These are phyloP conservation scores for Teratosphaeria destructans DNA, from an alignment of 2,329 filamentous ascomycete genomes.

Conservation along the genomic window DNA sequence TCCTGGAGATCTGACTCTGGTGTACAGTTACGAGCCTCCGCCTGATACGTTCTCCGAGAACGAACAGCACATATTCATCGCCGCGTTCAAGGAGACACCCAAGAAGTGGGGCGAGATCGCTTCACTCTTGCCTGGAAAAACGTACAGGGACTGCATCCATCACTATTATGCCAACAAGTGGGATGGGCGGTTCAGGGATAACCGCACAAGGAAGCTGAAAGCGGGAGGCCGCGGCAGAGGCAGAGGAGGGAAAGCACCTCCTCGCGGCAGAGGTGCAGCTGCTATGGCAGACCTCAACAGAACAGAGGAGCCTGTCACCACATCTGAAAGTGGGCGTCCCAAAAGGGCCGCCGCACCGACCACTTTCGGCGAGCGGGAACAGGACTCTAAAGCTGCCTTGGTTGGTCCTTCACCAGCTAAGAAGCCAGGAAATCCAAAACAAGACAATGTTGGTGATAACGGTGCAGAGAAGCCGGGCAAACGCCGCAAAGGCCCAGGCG, in stretches of 20 bases:
- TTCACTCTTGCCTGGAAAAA: slow-evolving; percentile 53
- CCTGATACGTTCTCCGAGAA: slow-evolving; percentile 64
- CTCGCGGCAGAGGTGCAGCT: slow-evolving; percentile 38
- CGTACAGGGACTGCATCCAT: slow-evolving; percentile 71
- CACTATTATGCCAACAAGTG: slow-evolving; percentile 79
- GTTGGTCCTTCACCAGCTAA: slow-evolving; percentile 43
- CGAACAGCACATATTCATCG: slow-evolving; percentile 61
- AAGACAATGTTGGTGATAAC: slow-evolving; percentile 17
- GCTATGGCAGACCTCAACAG: slow-evolving; percentile 55
- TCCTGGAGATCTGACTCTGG: slow-evolving; percentile 55
- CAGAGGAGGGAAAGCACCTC: slow-evolving; percentile 41
- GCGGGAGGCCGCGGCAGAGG: slow-evolving; percentile 16
- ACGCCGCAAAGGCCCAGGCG: slow-evolving; percentile 20
- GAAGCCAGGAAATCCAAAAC: slow-evolving; percentile 21
- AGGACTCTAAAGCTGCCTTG: slow-evolving; percentile 51
- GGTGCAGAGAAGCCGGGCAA: slow-evolving; percentile 24
- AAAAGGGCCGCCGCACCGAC: slow-evolving; percentile 54
- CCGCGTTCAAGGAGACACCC: slow-evolving; percentile 61
- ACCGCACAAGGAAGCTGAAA: slow-evolving; percentile 46
- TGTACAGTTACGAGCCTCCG: slow-evolving; percentile 63
- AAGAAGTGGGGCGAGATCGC: slow-evolving; percentile 79
- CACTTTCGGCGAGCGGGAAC: slow-evolving; percentile 57
- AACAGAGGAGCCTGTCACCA: slow-evolving; percentile 24
- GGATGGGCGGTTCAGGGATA: slow-evolving; percentile 65
- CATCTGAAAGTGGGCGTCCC: slow-evolving; percentile 40